Percentiles rank a stretch among this genome's conserved stretches.
phyloP scores from a whole-genome alignment of 1,139 yeast species.

The Meyerozyma athensensis region DNA sequence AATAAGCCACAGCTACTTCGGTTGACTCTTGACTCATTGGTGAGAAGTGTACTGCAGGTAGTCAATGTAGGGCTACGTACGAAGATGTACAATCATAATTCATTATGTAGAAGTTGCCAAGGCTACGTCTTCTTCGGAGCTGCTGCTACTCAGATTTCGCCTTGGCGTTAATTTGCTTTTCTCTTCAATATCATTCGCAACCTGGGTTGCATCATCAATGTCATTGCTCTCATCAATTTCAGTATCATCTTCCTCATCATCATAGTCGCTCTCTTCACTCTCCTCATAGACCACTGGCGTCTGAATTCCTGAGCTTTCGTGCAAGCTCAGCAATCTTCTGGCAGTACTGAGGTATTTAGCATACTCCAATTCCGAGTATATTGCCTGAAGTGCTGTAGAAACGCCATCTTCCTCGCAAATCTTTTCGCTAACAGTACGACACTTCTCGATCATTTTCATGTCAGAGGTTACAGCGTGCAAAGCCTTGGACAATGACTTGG shows the following conservation, averaged over 20 bases:
- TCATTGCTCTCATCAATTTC: constrained; percentile 9
- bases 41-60: not conserved
- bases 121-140: constrained; percentile 1
- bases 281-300: constrained; percentile 23
- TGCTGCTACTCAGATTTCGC: not conserved
- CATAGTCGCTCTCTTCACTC: constrained; percentile 16
- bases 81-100: too few relatives aligned
- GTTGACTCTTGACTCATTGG: not conserved
- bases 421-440: constrained; percentile 54
- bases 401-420: constrained; percentile 79
- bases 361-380: constrained; percentile 77
- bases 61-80: too few relatives aligned
- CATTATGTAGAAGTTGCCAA: not conserved
- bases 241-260: constrained; percentile 12
- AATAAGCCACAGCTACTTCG: not conserved
- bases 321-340: constrained; percentile 21
- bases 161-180: not conserved
- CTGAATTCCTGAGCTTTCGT: constrained; percentile 22
- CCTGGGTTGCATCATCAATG: not conserved
- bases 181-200: not conserved
- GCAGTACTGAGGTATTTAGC: constrained; percentile 48
- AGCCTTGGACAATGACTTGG: constrained; percentile 60
- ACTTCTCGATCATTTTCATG: constrained; percentile 60
- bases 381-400: constrained; percentile 63
- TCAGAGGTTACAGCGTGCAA: constrained; percentile 64